Percentiles rank a stretch among this genome's conserved stretches.
phyloP scores from a whole-genome alignment of 78 protist species.

The Dictyostelium firmibasis region DNA sequence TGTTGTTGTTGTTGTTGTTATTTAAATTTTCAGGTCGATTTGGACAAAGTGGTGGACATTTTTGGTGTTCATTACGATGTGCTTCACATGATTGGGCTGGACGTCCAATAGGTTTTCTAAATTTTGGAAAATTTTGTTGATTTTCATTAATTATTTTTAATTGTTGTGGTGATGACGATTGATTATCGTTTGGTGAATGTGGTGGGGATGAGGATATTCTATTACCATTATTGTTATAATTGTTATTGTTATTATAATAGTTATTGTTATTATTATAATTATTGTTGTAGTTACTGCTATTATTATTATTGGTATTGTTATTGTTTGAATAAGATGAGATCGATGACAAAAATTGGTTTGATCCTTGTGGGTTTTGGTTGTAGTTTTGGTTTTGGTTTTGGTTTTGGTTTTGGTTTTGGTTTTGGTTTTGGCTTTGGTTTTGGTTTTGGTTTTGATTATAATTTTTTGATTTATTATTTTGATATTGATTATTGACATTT shows the following conservation, averaged over 20 bases:
- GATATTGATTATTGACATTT: not conserved
- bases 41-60: conserved; percentile 62
- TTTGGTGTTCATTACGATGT: conserved; percentile 59
- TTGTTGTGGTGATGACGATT: not conserved
- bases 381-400: not conserved
- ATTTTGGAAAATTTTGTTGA: conserved; percentile 11
- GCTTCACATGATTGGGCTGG: conserved; percentile 62
- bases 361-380: not conserved
- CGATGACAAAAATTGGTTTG: conserved; percentile 3
- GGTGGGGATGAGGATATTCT: not conserved
- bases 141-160: conserved; percentile 5
- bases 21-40: not conserved
- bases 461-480: not conserved
- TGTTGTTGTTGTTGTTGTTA: not conserved
- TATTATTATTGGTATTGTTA: not conserved
- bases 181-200: conserved; percentile 19
- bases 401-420: not conserved
- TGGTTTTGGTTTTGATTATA: not conserved
- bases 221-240: not conserved
- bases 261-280: not conserved
- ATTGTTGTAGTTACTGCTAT: not conserved
- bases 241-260: not conserved
- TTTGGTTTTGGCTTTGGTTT: not conserved
- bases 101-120: conserved; percentile 69
- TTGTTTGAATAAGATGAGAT: not conserved